Conservation (phyloP, 257 asterid genomes). For the Rauvolfia tetraphylla region DNA sequence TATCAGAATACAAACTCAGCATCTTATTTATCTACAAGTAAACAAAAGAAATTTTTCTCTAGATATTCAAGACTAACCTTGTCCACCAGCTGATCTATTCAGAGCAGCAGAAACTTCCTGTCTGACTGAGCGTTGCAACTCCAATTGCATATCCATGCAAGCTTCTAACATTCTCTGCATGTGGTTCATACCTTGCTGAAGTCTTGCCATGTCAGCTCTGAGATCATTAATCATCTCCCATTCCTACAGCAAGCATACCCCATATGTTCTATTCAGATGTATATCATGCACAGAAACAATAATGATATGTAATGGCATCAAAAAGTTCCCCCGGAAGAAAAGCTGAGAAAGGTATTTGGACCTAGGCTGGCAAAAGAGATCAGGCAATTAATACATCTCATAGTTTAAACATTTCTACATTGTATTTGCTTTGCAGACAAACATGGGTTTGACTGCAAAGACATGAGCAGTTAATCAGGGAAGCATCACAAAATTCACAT, state of each 20-base stretch:
- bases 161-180: slow-evolving; percentile 98
- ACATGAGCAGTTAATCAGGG: not conserved
- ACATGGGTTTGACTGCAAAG: not conserved
- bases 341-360: not conserved
- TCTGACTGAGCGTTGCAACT: slow-evolving; percentile 89
- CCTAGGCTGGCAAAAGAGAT: not conserved
- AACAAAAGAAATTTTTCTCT: not conserved
- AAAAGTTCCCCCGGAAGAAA: not conserved
- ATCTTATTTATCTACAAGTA: not conserved
- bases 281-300: not conserved
- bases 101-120: slow-evolving; percentile 98
- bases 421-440: not conserved
- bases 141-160: slow-evolving; percentile 99
- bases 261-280: slow-evolving; percentile 12
- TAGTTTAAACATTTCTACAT: not conserved
- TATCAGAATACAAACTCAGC: not conserved
- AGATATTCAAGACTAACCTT: slow-evolving; percentile 45
- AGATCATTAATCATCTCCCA: slow-evolving; percentile 86
- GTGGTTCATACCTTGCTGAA: slow-evolving; percentile 93
- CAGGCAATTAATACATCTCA: not conserved
- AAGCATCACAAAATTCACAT: not conserved
- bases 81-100: slow-evolving; percentile 67
- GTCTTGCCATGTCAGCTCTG: slow-evolving; percentile 71
- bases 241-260: slow-evolving; percentile 41
- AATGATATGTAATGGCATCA: not conserved